Conservation (phyloP, 2,329 filamentous ascomycete species). For the Clonostachys rhizophaga region DNA sequence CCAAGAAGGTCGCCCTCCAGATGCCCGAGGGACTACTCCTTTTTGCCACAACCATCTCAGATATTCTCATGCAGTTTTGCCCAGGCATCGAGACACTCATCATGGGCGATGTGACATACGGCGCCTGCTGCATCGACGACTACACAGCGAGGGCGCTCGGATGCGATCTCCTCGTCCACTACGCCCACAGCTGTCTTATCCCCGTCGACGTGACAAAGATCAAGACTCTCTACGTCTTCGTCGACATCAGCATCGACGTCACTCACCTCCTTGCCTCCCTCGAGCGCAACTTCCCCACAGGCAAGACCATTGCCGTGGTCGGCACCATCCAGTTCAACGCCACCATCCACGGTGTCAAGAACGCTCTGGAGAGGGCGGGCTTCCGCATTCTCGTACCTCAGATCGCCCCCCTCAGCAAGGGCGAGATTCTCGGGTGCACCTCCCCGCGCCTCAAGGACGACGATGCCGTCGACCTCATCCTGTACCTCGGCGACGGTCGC, state of each 20-base stretch:
- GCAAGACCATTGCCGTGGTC: conserved; percentile 87
- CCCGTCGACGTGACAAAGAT: conserved; percentile 96
- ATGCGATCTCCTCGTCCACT: conserved; percentile 92
- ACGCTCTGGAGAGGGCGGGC: conserved; percentile 74
- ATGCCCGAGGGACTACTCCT: conserved; percentile 93
- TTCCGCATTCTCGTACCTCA: conserved; percentile 86
- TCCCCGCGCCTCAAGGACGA: conserved; percentile 65
- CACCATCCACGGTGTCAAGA: conserved; percentile 81
- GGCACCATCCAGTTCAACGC: conserved; percentile 99
- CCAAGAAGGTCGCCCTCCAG: conserved; percentile 86
- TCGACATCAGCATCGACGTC: conserved; percentile 94
- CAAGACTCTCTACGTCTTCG: conserved; percentile 96
- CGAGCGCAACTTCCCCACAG: conserved; percentile 78
- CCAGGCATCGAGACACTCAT: conserved; percentile 88
- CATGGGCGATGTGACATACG: conserved; percentile 99
- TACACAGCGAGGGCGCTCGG: conserved; percentile 92
- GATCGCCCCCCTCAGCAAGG: conserved; percentile 86
- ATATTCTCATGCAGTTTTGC: conserved; percentile 93
- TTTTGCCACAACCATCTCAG: conserved; percentile 95
- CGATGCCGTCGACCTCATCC: conserved; percentile 66
- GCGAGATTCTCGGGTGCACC: conserved; percentile 96
- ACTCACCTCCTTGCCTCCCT: conserved; percentile 81
- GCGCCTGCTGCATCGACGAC: conserved; percentile 97
- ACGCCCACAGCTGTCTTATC: conserved; percentile 94
- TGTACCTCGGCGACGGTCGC: conserved; percentile 88